Conservation (phyloP, 1,284 basidiomycete genomes). For the Malassezia sympodialis region DNA sequence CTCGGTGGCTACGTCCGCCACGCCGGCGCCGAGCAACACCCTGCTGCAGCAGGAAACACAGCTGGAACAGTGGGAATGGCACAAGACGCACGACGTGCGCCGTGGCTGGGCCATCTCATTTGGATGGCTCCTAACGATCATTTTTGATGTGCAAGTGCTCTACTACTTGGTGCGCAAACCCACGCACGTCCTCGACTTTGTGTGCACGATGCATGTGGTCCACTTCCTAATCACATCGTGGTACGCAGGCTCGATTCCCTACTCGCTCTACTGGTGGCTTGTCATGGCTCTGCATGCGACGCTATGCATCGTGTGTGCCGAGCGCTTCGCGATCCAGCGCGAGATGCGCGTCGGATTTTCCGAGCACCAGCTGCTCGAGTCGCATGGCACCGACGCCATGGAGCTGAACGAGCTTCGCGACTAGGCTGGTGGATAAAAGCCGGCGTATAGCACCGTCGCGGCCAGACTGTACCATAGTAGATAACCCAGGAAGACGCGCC, state of each 20-base stretch:
- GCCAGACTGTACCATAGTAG: conserved; percentile 64
- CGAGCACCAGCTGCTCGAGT: conserved; percentile 9
- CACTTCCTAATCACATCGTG: conserved; percentile 85
- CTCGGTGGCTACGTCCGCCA: background rate
- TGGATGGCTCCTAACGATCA: conserved; percentile 8
- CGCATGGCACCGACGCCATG: background rate
- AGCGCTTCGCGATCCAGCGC: conserved; percentile 76
- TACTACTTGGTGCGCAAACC: conserved; percentile 79
- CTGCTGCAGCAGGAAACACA: conserved; percentile 17
- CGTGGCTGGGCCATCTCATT: conserved; percentile 11
- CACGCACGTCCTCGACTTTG: conserved; percentile 86
- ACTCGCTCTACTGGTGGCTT: conserved; percentile 49
- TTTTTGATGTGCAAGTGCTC: conserved; percentile 60
- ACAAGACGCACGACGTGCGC: conserved; percentile 49
- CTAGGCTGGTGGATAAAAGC: conserved; percentile 79
- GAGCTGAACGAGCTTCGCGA: conserved; percentile 4
- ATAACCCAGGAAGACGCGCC: conserved; percentile 57
- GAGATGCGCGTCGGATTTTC: conserved; percentile 58
- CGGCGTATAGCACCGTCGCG: conserved; percentile 68
- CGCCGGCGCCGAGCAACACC: background rate
- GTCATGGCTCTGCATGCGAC: conserved; percentile 63
- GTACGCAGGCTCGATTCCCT: conserved; percentile 75
- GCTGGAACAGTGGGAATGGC: conserved; percentile 14
- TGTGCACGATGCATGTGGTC: conserved; percentile 75
- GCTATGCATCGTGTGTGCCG: conserved; percentile 68